Conservation (phyloP, 2,329 filamentous ascomycete genomes). For the Aureobasidium sp. region DNA sequence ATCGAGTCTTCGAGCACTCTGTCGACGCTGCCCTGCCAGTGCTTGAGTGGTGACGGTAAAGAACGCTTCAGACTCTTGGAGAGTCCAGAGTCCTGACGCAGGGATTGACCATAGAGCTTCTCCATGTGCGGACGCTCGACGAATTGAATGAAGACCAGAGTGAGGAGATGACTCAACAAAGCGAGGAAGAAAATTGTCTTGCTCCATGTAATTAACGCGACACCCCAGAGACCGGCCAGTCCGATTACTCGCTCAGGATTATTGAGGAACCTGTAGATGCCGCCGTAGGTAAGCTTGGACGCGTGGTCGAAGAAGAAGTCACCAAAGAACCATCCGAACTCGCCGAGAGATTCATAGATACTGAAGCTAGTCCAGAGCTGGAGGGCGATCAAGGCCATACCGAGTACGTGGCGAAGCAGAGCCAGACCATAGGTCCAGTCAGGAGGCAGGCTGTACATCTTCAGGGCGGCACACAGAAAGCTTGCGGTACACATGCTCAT, state of each 20-base stretch:
- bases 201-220: slow-evolving; percentile 88
- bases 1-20: slow-evolving; percentile 77
- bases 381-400: slow-evolving; percentile 68
- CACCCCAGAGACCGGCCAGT: slow-evolving; percentile 89
- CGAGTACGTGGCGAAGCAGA: slow-evolving; percentile 78
- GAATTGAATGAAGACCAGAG: slow-evolving; percentile 79
- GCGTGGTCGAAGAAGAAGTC: slow-evolving; percentile 95
- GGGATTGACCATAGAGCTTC: slow-evolving; percentile 80
- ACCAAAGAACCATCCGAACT: slow-evolving; percentile 98
- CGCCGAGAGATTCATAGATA: slow-evolving; percentile 90
- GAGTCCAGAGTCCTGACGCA: slow-evolving; percentile 81
- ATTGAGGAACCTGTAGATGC: slow-evolving; percentile 96
- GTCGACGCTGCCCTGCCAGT: slow-evolving; percentile 80
- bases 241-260: slow-evolving; percentile 94
- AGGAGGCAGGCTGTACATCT: slow-evolving; percentile 81
- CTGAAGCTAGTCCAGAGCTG: slow-evolving; percentile 90
- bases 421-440: slow-evolving; percentile 85
- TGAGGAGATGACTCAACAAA: slow-evolving; percentile 74
- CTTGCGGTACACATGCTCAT: slow-evolving; percentile 84
- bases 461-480: slow-evolving; percentile 91
- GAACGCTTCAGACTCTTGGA: slow-evolving; percentile 86
- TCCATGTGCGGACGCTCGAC: slow-evolving; percentile 98
- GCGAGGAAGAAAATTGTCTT: slow-evolving; percentile 79
- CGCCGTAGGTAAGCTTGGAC: slow-evolving; percentile 85
- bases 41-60: slow-evolving; percentile 72